phyloP scores from a whole-genome alignment of 108 stramenopile genomes.

The Skeletonema grethae region DNA sequence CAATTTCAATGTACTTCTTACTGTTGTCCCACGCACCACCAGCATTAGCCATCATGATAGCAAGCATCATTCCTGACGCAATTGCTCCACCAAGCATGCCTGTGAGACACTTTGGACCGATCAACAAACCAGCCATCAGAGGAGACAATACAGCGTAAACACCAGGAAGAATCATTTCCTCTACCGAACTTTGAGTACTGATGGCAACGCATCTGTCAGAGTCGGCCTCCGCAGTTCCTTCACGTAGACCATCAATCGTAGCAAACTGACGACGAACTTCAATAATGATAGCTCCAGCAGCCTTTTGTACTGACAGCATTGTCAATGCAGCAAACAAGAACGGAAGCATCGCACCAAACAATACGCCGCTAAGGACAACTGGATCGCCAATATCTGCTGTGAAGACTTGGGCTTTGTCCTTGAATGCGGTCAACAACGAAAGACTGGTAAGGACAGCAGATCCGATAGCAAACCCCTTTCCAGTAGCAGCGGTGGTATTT shows the following conservation, averaged over 20 bases:
- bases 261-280: conserved; percentile 94
- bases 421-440: conserved; percentile 90
- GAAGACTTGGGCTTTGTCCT: conserved; percentile 52
- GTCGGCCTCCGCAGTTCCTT: conserved; percentile 81
- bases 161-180: conserved; percentile 85
- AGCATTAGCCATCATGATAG: conserved; percentile 94
- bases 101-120: conserved; percentile 75
- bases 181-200: conserved; percentile 66
- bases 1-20: conserved; percentile 94
- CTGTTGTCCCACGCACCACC: conserved; percentile 98
- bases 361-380: conserved; percentile 81
- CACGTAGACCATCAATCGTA: conserved; percentile 72
- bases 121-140: conserved; percentile 73
- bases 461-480: conserved; percentile 97
- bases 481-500: conserved; percentile 96
- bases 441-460: conserved; percentile 93
- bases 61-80: conserved; percentile 91
- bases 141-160: conserved; percentile 75
- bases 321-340: conserved; percentile 96
- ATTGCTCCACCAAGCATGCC: conserved; percentile 81
- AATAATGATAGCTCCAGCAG: conserved; percentile 68
- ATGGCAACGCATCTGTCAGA: conserved; percentile 79
- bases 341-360: conserved; percentile 96
- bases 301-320: conserved; percentile 94
- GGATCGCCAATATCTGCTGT: conserved; percentile 78